Percentiles rank a stretch among this genome's conserved stretches.
Conservation (phyloP, 805 yeast species). For the Barnettozyma vustinii region DNA sequence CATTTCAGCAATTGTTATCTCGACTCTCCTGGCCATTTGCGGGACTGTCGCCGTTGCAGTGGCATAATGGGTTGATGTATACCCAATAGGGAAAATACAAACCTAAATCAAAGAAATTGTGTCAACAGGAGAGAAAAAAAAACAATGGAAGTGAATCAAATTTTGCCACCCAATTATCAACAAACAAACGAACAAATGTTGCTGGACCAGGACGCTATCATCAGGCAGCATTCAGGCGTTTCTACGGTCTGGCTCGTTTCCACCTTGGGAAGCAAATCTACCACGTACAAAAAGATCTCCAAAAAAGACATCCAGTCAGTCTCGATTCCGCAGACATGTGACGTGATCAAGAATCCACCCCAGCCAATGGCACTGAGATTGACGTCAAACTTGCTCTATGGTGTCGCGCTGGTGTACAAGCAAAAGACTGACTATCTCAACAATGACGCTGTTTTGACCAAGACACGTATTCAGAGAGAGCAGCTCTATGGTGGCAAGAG, state of each 20-base stretch:
- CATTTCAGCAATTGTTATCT: conserved; percentile 6
- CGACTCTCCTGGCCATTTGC: conserved; percentile 13
- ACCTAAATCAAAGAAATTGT: conserved; percentile 2
- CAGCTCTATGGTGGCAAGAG: conserved; percentile 4
- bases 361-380: conserved; percentile 26
- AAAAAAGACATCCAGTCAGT: conserved; percentile 31
- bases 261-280: conserved; percentile 34
- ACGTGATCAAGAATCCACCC: conserved; percentile 21
- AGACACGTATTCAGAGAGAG: conserved; percentile 23
- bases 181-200: conserved; percentile 4
- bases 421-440: conserved; percentile 44
- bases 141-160: background rate
- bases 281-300: conserved; percentile 23
- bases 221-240: conserved; percentile 23
- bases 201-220: conserved; percentile 19
- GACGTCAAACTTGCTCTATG: conserved; percentile 39
- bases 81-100: conserved; percentile 4
- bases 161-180: background rate
- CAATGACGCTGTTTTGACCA: conserved; percentile 19
- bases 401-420: conserved; percentile 41
- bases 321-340: conserved; percentile 41
- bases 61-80: conserved; percentile 6
- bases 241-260: conserved; percentile 34
- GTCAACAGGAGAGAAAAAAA: background rate
- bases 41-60: conserved; percentile 25